These are phyloP conservation scores for Boletus tylopilopsis DNA, from an alignment of 768 basidiomycete species.

Conservation along the genomic window DNA sequence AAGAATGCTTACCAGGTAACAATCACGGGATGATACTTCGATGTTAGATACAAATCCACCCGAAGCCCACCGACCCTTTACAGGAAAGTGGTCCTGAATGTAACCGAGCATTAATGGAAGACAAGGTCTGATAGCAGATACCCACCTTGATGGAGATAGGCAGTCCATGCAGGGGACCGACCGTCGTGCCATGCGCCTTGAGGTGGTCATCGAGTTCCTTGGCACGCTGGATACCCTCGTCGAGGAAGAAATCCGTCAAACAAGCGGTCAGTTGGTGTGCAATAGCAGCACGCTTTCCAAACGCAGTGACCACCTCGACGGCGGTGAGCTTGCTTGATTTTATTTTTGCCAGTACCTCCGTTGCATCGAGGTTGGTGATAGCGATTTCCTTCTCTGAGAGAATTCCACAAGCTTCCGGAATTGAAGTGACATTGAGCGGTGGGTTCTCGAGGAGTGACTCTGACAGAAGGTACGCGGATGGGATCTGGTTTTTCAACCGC, in stretches of 20 bases:
- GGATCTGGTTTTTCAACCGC: constrained; percentile 26
- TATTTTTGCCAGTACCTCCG: constrained; percentile 28
- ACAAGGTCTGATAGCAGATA: background rate
- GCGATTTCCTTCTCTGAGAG: constrained; percentile 31
- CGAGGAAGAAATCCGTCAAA: constrained; percentile 44
- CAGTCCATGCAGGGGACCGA: constrained; percentile 43
- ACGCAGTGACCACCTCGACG: constrained; percentile 40
- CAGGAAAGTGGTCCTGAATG: constrained; percentile 35
- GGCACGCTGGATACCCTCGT: constrained; percentile 38
- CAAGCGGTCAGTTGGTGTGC: constrained; percentile 45
- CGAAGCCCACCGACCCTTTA: constrained; percentile 39
- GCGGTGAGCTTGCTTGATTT: constrained; percentile 31
- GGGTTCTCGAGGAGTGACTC: constrained; percentile 16
- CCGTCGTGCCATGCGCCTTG: constrained; percentile 33
- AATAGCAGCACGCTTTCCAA: constrained; percentile 48
- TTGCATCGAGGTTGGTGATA: constrained; percentile 37
- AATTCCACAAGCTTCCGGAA: constrained; percentile 32
- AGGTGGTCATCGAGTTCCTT: constrained; percentile 41
- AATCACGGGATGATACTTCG: constrained; percentile 25
- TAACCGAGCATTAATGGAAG: background rate
- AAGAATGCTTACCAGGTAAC: constrained; percentile 33
- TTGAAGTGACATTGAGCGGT: constrained; percentile 31
- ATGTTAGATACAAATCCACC: constrained; percentile 32
- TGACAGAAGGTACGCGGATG: constrained; percentile 15
- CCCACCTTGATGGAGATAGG: constrained; percentile 40